Percentiles rank a stretch among this genome's conserved stretches.
phyloP scores from a whole-genome alignment of 2,329 filamentous ascomycete species.

The Monilinia fructicola region DNA sequence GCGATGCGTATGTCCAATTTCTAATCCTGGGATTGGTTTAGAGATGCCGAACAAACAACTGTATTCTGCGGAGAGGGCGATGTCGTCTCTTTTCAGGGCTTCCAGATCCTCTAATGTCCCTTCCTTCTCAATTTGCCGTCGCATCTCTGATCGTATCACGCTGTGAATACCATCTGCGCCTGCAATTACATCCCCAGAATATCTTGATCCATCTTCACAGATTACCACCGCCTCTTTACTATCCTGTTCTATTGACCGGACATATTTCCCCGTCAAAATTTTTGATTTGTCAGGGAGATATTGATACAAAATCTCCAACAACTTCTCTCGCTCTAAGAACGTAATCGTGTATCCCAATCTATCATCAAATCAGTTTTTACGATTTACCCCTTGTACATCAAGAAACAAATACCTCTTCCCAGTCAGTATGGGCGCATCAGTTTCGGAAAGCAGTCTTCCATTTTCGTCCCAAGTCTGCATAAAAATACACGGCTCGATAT shows the following conservation, averaged over 20 bases:
- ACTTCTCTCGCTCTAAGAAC: slow-evolving; percentile 27
- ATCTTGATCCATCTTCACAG: slow-evolving; percentile 32
- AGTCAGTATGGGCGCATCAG: slow-evolving; percentile 27
- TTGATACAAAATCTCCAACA: slow-evolving; percentile 32
- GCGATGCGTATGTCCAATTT: slow-evolving; percentile 27
- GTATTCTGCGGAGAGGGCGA: slow-evolving; percentile 32
- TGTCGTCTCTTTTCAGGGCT: slow-evolving; percentile 10
- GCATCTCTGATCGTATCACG: slow-evolving; percentile 39
- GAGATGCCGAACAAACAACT: slow-evolving; percentile 34
- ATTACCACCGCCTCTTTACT: slow-evolving; percentile 19
- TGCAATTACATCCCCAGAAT: slow-evolving; percentile 32
- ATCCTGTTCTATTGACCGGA: slow-evolving; percentile 26
- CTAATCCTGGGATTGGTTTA: slow-evolving; percentile 19
- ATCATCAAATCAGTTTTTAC: not conserved
- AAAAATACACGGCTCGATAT: slow-evolving; percentile 26
- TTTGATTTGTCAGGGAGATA: slow-evolving; percentile 30
- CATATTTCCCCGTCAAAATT: slow-evolving; percentile 30
- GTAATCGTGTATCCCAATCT: slow-evolving; percentile 31
- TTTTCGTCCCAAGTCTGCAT: slow-evolving; percentile 22
- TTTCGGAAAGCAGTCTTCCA: slow-evolving; percentile 25
- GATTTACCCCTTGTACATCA: not conserved
- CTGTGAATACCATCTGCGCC: slow-evolving; percentile 38
- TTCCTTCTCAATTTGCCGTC: slow-evolving; percentile 31
- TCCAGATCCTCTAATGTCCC: slow-evolving; percentile 11
- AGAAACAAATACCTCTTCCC: slow-evolving; percentile 26